Evolutionary conservation across 2,329 filamentous ascomycete genomes (phyloP).

Genomic region (Beauveria asiatica): DNA sequence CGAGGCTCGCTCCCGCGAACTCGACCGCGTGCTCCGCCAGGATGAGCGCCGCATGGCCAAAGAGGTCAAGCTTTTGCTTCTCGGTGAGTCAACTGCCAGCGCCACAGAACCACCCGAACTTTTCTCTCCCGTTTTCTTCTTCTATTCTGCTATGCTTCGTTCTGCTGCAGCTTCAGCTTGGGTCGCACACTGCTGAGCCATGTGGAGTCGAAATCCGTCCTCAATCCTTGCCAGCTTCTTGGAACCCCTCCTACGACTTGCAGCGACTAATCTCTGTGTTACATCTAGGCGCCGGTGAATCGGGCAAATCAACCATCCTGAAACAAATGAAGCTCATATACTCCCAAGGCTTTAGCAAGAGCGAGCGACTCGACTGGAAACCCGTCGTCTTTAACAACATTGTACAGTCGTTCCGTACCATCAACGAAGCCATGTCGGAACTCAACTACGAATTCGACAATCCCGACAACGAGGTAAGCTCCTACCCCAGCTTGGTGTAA

Average conservation of each 20-base stretch:
- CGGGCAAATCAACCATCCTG: constrained; percentile 84
- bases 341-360: constrained; percentile 79
- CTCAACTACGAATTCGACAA: constrained; percentile 72
- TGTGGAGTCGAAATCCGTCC: background rate
- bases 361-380: constrained; percentile 87
- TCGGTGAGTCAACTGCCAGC: constrained; percentile 53
- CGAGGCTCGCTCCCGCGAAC: constrained; percentile 57
- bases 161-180: background rate
- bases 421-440: constrained; percentile 85
- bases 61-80: constrained; percentile 86
- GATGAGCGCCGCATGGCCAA: constrained; percentile 82
- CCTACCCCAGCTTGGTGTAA: background rate
- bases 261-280: constrained; percentile 18
- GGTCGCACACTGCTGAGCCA: constrained; percentile 12
- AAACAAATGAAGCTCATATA: constrained; percentile 99
- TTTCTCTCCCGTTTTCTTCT: background rate
- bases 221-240: background rate
- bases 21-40: constrained; percentile 75
- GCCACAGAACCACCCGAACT: background rate
- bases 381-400: constrained; percentile 95
- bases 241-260: constrained; percentile 14
- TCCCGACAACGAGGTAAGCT: constrained; percentile 66
- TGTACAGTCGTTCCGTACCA: constrained; percentile 81
- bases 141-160: background rate
- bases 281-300: constrained; percentile 77